Percentiles rank a stretch among this genome's conserved stretches.
Conservation (phyloP, 1,284 basidiomycete species). For the Tremellales sp. region DNA sequence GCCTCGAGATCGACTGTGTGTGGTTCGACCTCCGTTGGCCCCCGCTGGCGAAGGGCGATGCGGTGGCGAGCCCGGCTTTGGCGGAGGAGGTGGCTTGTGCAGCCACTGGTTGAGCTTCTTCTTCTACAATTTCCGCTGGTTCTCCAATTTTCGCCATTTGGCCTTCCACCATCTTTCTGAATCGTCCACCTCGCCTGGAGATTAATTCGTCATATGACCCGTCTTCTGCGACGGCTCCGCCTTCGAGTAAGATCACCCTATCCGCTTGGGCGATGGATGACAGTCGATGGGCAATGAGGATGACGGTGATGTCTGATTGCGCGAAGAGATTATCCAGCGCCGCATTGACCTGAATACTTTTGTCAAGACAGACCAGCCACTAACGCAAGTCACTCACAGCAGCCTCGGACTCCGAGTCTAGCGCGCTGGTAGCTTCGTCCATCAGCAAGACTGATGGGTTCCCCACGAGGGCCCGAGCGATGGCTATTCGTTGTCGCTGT, state of each 20-base stretch:
- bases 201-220: conserved; percentile 51
- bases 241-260: conserved; percentile 51
- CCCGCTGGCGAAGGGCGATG: conserved; percentile 14
- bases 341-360: conserved; percentile 45
- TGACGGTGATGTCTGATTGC: conserved; percentile 52
- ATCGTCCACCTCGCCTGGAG: conserved; percentile 35
- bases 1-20: conserved; percentile 17
- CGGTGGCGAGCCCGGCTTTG: conserved; percentile 1
- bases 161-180: conserved; percentile 47
- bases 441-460: conserved; percentile 50
- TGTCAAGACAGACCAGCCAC: not conserved
- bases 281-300: conserved; percentile 53
- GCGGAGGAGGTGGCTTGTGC: not conserved
- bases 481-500: conserved; percentile 53
- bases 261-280: conserved; percentile 53
- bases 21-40: conserved; percentile 19
- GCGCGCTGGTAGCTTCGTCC: conserved; percentile 46
- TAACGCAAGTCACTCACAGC: conserved; percentile 18
- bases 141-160: conserved; percentile 44
- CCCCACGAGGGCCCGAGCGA: conserved; percentile 52
- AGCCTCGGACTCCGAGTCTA: conserved; percentile 44
- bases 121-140: conserved; percentile 12
- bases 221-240: conserved; percentile 51
- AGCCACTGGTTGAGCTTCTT: conserved; percentile 1
- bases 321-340: conserved; percentile 50